A percentile compares a stretch with the other conserved stretches of the same genome.
phyloP scores from a whole-genome alignment of 306 rosid species.

The Lithocarpus polystachyus region DNA sequence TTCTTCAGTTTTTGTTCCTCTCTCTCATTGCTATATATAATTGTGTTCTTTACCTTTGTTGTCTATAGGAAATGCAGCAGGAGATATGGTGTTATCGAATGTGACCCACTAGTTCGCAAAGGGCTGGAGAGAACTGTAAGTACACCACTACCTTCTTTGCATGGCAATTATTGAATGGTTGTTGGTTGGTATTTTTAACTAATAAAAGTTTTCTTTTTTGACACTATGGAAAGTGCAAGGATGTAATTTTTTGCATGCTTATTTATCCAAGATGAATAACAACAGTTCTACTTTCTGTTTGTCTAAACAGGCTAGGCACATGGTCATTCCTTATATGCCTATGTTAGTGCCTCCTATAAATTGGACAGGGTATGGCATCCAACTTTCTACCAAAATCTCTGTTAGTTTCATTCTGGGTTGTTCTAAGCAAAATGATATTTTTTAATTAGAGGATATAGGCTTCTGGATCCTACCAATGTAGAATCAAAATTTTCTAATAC shows the following conservation, averaged over 20 bases:
- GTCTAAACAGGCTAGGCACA: constrained; percentile 82
- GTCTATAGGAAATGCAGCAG: constrained; percentile 53
- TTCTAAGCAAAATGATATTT: neutral
- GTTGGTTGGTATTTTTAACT: constrained; percentile 6
- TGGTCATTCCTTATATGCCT: constrained; percentile 98
- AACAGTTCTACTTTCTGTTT: constrained; percentile 22
- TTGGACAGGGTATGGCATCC: constrained; percentile 76
- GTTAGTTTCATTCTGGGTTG: neutral
- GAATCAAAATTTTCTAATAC: neutral
- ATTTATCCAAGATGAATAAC: constrained; percentile 17
- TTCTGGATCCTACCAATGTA: neutral
- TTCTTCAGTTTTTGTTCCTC: neutral
- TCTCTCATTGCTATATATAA: constrained; percentile 5
- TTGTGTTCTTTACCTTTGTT: constrained; percentile 18
- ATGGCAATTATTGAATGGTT: constrained; percentile 4
- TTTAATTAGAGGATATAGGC: neutral
- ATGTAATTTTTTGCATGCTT: constrained; percentile 9
- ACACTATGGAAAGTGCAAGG: neutral
- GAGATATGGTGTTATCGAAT: constrained; percentile 91
- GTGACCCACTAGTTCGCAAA: constrained; percentile 65
- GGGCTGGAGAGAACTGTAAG: constrained; percentile 92
- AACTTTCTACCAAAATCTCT: neutral
- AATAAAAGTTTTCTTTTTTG: constrained; percentile 3
- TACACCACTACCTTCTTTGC: constrained; percentile 16
- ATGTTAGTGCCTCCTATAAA: constrained; percentile 88